Evolutionary conservation across 208 protist species (phyloP).

Genomic region (Trypanosoma vivax): DNA sequence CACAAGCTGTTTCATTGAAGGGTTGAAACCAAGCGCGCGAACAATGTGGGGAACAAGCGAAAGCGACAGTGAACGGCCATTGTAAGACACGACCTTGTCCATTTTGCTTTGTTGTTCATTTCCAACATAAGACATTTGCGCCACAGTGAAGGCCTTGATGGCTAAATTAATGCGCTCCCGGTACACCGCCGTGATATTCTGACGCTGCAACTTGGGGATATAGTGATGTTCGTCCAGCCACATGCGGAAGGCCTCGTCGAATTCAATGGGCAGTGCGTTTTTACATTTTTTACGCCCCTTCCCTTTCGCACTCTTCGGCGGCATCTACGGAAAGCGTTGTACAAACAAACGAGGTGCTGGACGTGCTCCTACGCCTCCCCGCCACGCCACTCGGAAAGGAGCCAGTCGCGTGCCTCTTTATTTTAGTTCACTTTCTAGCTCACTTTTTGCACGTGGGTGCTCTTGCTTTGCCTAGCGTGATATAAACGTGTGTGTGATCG

Average conservation of each 20-base stretch:
- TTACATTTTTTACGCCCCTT: slow-evolving; percentile 24
- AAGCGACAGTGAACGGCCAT: slow-evolving; percentile 12
- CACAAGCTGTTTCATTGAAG: slow-evolving; percentile 35
- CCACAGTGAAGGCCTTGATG: slow-evolving; percentile 19
- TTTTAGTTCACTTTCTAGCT: no score
- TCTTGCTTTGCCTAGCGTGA: no score
- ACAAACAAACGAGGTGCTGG: no score
- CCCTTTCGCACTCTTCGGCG: slow-evolving; percentile 26
- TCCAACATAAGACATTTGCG: slow-evolving; percentile 3
- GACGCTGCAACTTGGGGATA: slow-evolving; percentile 24
- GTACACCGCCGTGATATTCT: slow-evolving; percentile 2
- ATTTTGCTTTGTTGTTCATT: no score
- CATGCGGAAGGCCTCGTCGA: slow-evolving; percentile 33
- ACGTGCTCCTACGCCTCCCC: no score
- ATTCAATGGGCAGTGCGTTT: slow-evolving; percentile 20
- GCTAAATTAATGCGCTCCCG: slow-evolving; percentile 8
- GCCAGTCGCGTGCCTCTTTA: no score
- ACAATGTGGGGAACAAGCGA: slow-evolving; percentile 29
- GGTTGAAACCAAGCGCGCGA: slow-evolving; percentile 36
- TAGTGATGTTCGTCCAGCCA: slow-evolving; percentile 39
- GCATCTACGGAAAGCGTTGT: slow-evolving; percentile 14
- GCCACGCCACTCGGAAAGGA: no score
- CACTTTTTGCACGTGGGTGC: no score
- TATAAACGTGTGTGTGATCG: no score
- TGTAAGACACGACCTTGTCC: no score